phyloP scores from a whole-genome alignment of 148 eudicot genomes.

The Camellia sinensis region DNA sequence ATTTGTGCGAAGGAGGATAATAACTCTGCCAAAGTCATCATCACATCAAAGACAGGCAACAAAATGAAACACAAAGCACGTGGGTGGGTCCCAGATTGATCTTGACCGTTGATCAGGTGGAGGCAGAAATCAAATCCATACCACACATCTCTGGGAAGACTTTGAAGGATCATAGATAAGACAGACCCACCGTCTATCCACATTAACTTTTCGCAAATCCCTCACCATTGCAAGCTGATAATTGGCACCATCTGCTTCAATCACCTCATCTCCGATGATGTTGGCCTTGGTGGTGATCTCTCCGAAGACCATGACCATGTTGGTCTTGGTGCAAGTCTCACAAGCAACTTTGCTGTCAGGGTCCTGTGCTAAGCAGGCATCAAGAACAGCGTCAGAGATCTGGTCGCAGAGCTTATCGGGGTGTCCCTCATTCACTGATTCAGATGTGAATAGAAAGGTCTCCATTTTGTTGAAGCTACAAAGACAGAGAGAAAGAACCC shows the following conservation, averaged over 20 bases:
- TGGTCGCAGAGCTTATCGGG: constrained; percentile 35
- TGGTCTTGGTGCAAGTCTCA: constrained; percentile 30
- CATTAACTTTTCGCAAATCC: no score
- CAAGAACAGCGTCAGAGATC: constrained; percentile 31
- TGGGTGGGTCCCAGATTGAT: no score
- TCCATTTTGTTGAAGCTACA: constrained; percentile 16
- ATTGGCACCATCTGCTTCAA: no score
- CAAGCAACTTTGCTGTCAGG: constrained; percentile 37
- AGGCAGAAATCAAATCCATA: constrained; percentile 36
- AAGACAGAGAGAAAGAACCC: no score
- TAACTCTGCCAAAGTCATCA: no score
- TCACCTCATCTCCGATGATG: no score
- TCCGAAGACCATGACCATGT: constrained; percentile 31
- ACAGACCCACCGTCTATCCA: no score
- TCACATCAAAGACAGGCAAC: no score
- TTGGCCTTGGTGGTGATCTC: constrained; percentile 28
- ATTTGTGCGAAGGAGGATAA: no score
- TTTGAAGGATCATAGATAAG: no score
- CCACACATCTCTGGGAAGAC: constrained; percentile 42
- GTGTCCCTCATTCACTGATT: constrained; percentile 35
- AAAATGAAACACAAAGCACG: background rate
- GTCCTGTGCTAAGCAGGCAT: constrained; percentile 32
- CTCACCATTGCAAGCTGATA: no score
- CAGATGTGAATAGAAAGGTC: constrained; percentile 32
- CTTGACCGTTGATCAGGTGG: constrained; percentile 8